These are phyloP conservation scores for Nakazawaea sp. DNA, from an alignment of 805 yeast genomes.

Conservation along the genomic window DNA sequence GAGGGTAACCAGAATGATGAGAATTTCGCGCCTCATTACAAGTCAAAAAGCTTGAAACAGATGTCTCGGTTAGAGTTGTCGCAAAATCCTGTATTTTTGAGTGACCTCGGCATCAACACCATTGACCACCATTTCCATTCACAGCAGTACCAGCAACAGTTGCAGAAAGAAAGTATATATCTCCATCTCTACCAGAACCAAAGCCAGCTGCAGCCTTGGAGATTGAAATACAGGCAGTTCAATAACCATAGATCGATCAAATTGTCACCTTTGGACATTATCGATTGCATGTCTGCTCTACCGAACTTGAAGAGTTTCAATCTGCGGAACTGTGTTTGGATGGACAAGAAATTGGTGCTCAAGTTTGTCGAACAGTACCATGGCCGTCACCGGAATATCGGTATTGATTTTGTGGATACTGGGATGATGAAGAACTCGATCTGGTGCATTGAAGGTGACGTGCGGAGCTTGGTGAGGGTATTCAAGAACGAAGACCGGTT, in stretches of 20 bases:
- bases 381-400: too few relatives aligned
- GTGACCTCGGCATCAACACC: conserved; percentile 17
- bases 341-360: conserved; percentile 21
- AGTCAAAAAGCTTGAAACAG: conserved; percentile 5
- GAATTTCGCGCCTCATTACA: conserved; percentile 5
- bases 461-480: conserved; percentile 1
- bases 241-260: conserved; percentile 12
- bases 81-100: conserved; percentile 24
- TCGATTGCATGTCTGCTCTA: conserved; percentile 23
- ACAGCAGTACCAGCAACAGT: background rate
- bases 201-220: background rate
- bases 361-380: conserved; percentile 15
- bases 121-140: conserved; percentile 8
- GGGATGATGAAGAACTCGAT: conserved; percentile 42
- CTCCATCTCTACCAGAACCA: background rate
- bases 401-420: conserved; percentile 35
- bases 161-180: background rate
- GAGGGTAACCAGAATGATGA: background rate
- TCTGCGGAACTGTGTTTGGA: conserved; percentile 24
- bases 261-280: conserved; percentile 10
- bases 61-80: conserved; percentile 5
- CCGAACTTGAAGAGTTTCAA: conserved; percentile 29
- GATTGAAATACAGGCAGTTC: conserved; percentile 17
- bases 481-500: conserved; percentile 4
- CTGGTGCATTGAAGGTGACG: conserved; percentile 30